phyloP scores from a whole-genome alignment of 768 basidiomycete genomes.

The Xerocomellus chrysenteron region DNA sequence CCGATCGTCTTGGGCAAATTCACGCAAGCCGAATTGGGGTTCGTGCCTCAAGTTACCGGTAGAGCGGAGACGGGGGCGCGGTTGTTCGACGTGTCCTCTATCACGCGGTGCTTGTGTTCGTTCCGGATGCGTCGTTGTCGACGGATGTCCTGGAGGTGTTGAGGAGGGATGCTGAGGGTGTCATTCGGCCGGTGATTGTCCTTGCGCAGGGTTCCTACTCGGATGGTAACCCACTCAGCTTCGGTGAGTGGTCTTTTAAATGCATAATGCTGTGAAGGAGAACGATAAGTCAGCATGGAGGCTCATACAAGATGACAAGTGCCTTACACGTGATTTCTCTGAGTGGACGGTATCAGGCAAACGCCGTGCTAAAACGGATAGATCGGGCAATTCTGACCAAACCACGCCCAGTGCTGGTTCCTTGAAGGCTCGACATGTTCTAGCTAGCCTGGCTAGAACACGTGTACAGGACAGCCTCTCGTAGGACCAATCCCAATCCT shows the following conservation, averaged over 20 bases:
- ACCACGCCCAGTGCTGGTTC: slow-evolving; percentile 11
- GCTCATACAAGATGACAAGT: background rate
- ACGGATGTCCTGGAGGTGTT: slow-evolving; percentile 10
- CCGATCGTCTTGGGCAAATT: slow-evolving; percentile 39
- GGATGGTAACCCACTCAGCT: background rate
- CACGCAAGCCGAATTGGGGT: slow-evolving; percentile 18
- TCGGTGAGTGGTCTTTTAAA: slow-evolving; percentile 5
- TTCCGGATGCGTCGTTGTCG: slow-evolving; percentile 1
- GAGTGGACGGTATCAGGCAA: background rate
- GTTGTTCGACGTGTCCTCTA: slow-evolving; percentile 26
- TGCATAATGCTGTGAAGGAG: background rate
- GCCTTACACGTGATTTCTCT: background rate
- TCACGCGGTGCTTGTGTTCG: slow-evolving; percentile 34
- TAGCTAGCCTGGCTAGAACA: slow-evolving; percentile 1
- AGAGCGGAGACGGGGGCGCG: background rate
- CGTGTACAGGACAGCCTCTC: background rate
- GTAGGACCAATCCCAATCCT: background rate
- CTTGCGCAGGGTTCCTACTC: slow-evolving; percentile 4
- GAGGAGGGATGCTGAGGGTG: background rate
- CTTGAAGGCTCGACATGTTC: slow-evolving; percentile 5
- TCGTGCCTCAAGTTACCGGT: slow-evolving; percentile 15
- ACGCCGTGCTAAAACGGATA: background rate
- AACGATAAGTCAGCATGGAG: background rate
- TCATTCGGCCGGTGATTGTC: slow-evolving; percentile 13
- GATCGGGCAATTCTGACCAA: slow-evolving; percentile 4